Percentiles rank a stretch among this genome's conserved stretches.
Evolutionary conservation across 2,329 filamentous ascomycete genomes (phyloP).

Genomic region (Ophiocordyceps australis): DNA sequence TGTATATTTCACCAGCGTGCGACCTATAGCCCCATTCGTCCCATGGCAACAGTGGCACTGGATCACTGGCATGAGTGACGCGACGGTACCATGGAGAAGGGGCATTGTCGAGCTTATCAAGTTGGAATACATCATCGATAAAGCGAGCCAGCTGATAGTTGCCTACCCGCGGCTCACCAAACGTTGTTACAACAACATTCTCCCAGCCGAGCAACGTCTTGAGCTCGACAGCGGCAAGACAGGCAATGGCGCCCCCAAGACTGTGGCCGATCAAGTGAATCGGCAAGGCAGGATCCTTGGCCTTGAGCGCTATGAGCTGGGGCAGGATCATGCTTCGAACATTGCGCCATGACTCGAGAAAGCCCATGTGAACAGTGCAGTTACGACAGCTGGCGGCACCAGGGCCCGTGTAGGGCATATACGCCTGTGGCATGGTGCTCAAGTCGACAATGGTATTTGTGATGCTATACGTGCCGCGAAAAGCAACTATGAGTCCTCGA

Average conservation of each 20-base stretch:
- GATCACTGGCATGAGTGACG: slow-evolving; percentile 74
- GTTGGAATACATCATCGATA: slow-evolving; percentile 31
- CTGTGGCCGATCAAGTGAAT: slow-evolving; percentile 78
- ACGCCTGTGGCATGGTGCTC: slow-evolving; percentile 75
- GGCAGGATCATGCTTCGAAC: slow-evolving; percentile 54
- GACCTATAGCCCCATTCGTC: slow-evolving; percentile 74
- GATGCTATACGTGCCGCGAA: slow-evolving; percentile 87
- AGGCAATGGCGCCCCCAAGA: slow-evolving; percentile 80
- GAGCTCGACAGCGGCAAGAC: slow-evolving; percentile 71
- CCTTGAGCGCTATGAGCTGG: slow-evolving; percentile 38
- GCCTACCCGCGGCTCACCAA: slow-evolving; percentile 64
- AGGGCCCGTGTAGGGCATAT: slow-evolving; percentile 64
- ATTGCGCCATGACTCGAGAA: slow-evolving; percentile 67
- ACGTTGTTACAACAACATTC: slow-evolving; percentile 66
- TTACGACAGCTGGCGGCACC: slow-evolving; percentile 48
- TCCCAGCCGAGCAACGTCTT: slow-evolving; percentile 53
- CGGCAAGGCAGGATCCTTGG: slow-evolving; percentile 49
- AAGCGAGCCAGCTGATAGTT: slow-evolving; percentile 37
- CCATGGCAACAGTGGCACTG: slow-evolving; percentile 73
- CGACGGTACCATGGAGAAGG: slow-evolving; percentile 42
- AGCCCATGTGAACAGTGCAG: slow-evolving; percentile 86
- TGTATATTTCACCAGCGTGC: slow-evolving; percentile 79
- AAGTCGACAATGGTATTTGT: slow-evolving; percentile 83
- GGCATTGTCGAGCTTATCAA: slow-evolving; percentile 13
- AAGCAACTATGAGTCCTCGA: slow-evolving; percentile 55